A percentile compares a stretch with the other conserved stretches of the same genome.
Evolutionary conservation across 768 basidiomycete species (phyloP).

Genomic region (Pleurotus ostreatus): DNA sequence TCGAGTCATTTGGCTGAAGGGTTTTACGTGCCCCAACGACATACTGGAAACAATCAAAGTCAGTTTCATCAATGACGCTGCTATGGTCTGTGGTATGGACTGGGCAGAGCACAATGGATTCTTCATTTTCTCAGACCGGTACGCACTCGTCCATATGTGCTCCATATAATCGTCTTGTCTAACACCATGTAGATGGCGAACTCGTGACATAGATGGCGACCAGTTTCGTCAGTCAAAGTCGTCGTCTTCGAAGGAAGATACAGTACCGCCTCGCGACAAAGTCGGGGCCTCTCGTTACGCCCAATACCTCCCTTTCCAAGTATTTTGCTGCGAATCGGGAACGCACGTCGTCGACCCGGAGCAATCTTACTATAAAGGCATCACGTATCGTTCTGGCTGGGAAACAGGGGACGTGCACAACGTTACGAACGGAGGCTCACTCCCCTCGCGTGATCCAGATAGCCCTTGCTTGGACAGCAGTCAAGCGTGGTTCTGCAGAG

Average conservation of each 20-base stretch:
- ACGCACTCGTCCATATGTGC: slow-evolving; percentile 16
- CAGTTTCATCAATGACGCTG: slow-evolving; percentile 85
- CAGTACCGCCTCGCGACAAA: slow-evolving; percentile 88
- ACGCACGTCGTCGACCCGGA: slow-evolving; percentile 95
- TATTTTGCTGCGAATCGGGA: slow-evolving; percentile 98
- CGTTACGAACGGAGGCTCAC: slow-evolving; percentile 55
- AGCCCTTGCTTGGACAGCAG: slow-evolving; percentile 91
- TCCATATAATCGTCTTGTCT: not conserved
- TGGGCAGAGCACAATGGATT: slow-evolving; percentile 98
- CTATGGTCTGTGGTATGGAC: slow-evolving; percentile 99
- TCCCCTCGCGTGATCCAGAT: slow-evolving; percentile 62
- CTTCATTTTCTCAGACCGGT: slow-evolving; percentile 98
- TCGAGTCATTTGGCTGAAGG: slow-evolving; percentile 95
- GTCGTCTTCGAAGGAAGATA: slow-evolving; percentile 75
- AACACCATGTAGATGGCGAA: slow-evolving; percentile 73
- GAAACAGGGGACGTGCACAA: slow-evolving; percentile 64
- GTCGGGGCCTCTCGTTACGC: slow-evolving; percentile 79
- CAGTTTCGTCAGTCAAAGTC: slow-evolving; percentile 97
- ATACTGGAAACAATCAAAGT: slow-evolving; percentile 94
- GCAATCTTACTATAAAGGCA: slow-evolving; percentile 92
- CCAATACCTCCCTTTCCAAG: slow-evolving; percentile 94
- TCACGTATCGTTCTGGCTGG: slow-evolving; percentile 77
- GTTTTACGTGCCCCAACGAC: slow-evolving; percentile 98
- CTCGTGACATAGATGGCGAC: slow-evolving; percentile 96
- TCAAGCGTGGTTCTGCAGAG: slow-evolving; percentile 98